Percentiles rank a stretch among this genome's conserved stretches.
These are phyloP conservation scores for Murraya paniculata DNA, from an alignment of 345 rosid species.

Conservation along the genomic window DNA sequence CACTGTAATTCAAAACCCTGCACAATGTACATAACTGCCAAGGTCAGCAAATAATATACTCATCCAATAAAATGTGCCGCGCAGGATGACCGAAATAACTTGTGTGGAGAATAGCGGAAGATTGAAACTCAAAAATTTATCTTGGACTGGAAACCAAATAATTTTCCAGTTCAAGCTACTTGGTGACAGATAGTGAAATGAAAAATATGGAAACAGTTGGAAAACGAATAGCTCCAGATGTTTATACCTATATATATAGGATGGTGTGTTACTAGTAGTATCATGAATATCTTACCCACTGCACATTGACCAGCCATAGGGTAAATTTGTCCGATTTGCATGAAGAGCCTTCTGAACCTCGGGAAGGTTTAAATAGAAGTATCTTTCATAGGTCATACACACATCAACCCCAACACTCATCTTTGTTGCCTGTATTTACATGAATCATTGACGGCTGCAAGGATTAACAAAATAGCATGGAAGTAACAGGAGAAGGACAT, in stretches of 20 bases:
- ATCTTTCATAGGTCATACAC: slow-evolving; percentile 66
- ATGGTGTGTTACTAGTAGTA: neutral
- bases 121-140: neutral
- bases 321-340: slow-evolving; percentile 66
- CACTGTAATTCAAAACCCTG: slow-evolving; percentile 60
- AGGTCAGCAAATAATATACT: neutral
- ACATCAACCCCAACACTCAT: slow-evolving; percentile 82
- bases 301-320: slow-evolving; percentile 83
- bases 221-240: neutral
- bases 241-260: neutral
- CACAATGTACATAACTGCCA: slow-evolving; percentile 12
- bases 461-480: neutral
- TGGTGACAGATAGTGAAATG: neutral
- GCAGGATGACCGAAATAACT: neutral
- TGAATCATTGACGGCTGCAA: neutral
- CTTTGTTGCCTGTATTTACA: slow-evolving; percentile 55
- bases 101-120: neutral
- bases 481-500: neutral
- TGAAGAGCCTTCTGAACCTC: slow-evolving; percentile 93
- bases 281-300: slow-evolving; percentile 40
- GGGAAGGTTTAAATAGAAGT: slow-evolving; percentile 73
- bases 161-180: neutral
- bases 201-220: neutral
- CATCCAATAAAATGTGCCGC: no score
- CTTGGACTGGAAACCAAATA: neutral